phyloP scores from a whole-genome alignment of 192 early-diverging fungal species.

The Endogone sp. region DNA sequence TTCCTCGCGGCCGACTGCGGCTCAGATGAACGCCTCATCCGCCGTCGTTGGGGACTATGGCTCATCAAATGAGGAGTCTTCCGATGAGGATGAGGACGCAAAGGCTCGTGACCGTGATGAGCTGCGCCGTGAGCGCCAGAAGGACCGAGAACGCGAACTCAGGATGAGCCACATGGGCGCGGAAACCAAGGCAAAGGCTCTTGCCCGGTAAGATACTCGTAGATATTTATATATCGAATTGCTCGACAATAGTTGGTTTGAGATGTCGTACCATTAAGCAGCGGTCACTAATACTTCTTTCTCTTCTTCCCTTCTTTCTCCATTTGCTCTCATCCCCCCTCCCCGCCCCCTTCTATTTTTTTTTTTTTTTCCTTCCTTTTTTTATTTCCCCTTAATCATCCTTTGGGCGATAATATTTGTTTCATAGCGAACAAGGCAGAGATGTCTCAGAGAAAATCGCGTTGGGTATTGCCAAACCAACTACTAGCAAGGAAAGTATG shows the following conservation, averaged over 20 bases:
- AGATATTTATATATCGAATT: background rate
- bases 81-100: slow-evolving; percentile 56
- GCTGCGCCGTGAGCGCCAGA: slow-evolving; percentile 75
- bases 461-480: slow-evolving; percentile 91
- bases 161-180: slow-evolving; percentile 87
- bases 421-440: slow-evolving; percentile 64
- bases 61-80: slow-evolving; percentile 37
- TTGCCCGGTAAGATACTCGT: slow-evolving; percentile 44
- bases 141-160: slow-evolving; percentile 81
- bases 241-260: background rate
- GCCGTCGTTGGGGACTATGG: slow-evolving; percentile 25
- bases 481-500: slow-evolving; percentile 83
- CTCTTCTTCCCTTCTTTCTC: background rate
- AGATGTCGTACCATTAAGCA: background rate
- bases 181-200: slow-evolving; percentile 77
- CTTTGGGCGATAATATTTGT: slow-evolving; percentile 3
- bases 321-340: background rate
- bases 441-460: slow-evolving; percentile 99
- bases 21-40: slow-evolving; percentile 16
- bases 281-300: background rate
- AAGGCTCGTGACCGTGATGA: slow-evolving; percentile 80
- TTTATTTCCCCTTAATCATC: background rate
- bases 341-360: background rate
- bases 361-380: background rate
- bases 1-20: background rate